These are phyloP conservation scores for Candida tropicalis DNA, from an alignment of 1,139 yeast species.

Conservation along the genomic window DNA sequence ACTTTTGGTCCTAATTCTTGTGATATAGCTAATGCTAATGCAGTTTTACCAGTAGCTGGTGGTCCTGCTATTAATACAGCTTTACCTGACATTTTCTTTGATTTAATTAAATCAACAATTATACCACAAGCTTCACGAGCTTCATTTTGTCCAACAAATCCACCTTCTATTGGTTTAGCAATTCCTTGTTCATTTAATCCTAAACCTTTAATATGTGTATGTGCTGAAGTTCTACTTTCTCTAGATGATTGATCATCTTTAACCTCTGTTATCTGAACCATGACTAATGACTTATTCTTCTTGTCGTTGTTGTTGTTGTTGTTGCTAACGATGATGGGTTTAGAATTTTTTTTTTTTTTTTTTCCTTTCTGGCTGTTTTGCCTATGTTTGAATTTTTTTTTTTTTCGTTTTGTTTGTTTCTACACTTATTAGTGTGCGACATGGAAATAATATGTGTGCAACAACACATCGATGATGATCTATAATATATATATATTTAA, in stretches of 20 bases:
- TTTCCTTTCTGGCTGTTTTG: neutral
- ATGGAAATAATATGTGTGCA: no score
- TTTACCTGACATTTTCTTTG: slow-evolving; percentile 92
- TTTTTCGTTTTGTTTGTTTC: neutral
- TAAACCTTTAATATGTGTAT: slow-evolving; percentile 93
- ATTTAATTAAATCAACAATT: slow-evolving; percentile 89
- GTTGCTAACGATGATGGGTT: neutral
- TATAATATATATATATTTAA: neutral
- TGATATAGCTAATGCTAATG: slow-evolving; percentile 91
- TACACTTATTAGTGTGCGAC: no score
- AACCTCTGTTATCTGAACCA: slow-evolving; percentile 87
- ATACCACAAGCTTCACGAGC: slow-evolving; percentile 99
- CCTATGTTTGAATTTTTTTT: neutral
- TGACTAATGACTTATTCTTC: slow-evolving; percentile 24
- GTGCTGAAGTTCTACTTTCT: slow-evolving; percentile 90
- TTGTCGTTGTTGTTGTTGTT: neutral
- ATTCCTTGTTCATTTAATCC: slow-evolving; percentile 90
- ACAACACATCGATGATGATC: no score
- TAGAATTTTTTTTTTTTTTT: neutral
- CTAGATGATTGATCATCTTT: slow-evolving; percentile 55
- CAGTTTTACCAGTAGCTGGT: slow-evolving; percentile 98
- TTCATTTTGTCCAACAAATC: slow-evolving; percentile 91
- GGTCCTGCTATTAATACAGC: slow-evolving; percentile 97
- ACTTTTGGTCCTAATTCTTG: slow-evolving; percentile 98
- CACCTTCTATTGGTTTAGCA: slow-evolving; percentile 87